Percentiles rank a stretch among this genome's conserved stretches.
Evolutionary conservation across 1,139 yeast genomes (phyloP).

Genomic region (Hyphopichia khmerensis): DNA sequence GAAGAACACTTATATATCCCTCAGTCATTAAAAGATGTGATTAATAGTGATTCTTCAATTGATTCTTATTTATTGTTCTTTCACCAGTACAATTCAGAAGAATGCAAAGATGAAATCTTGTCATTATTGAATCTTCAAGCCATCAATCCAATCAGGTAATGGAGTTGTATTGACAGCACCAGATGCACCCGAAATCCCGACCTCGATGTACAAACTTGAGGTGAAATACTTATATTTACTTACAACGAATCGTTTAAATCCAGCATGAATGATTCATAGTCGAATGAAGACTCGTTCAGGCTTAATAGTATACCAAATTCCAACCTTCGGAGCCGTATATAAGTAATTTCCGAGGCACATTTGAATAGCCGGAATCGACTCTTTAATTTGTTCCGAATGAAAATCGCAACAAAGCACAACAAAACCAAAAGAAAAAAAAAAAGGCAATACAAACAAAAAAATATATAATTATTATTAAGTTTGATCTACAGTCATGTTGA

Average conservation of each 20-base stretch:
- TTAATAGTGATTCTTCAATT: constrained; percentile 39
- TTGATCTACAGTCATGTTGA: too few species aligned
- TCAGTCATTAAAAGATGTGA: constrained; percentile 33
- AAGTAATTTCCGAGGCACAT: background rate
- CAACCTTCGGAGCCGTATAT: background rate
- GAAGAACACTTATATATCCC: constrained; percentile 31
- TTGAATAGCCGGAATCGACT: background rate
- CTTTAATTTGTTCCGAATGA: background rate
- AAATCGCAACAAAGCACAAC: too few species aligned
- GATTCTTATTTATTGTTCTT: too few species aligned
- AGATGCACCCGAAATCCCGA: background rate
- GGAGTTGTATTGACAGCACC: background rate
- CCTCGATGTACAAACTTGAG: background rate
- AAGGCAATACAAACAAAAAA: background rate
- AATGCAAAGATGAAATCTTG: too few species aligned
- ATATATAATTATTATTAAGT: background rate
- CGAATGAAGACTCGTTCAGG: too few species aligned
- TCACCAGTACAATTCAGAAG: too few species aligned
- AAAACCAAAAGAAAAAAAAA: background rate
- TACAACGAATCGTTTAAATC: too few species aligned
- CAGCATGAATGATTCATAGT: too few species aligned
- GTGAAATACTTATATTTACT: too few species aligned
- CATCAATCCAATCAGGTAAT: too few species aligned
- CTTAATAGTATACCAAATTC: too few species aligned
- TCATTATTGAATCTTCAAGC: too few species aligned